Conservation (phyloP, 2,329 filamentous ascomycete genomes). For the Beauveria sp. region DNA sequence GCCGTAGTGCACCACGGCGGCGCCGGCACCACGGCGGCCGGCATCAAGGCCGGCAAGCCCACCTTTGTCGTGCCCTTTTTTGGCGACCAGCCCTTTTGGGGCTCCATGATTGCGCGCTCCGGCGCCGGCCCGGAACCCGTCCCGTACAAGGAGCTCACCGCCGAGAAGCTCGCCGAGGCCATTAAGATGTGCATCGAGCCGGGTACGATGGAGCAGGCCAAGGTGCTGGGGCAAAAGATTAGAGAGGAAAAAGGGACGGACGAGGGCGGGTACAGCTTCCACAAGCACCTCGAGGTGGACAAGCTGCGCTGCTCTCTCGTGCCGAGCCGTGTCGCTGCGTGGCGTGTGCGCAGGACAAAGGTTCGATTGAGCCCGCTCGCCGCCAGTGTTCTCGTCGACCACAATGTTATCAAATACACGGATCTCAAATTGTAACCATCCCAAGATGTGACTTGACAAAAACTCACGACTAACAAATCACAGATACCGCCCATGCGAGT, state of each 20-base stretch:
- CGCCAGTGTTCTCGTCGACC: conserved; percentile 58
- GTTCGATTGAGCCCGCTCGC: conserved; percentile 65
- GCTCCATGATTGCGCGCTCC: conserved; percentile 63
- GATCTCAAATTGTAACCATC: conserved; percentile 62
- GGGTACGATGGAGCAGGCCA: conserved; percentile 48
- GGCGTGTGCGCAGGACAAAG: conserved; percentile 63
- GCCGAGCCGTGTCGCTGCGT: conserved; percentile 62
- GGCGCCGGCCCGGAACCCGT: conserved; percentile 66
- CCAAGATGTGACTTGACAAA: not conserved
- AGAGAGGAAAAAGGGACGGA: conserved; percentile 57
- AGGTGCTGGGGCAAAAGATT: conserved; percentile 55
- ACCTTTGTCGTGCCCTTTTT: conserved; percentile 84
- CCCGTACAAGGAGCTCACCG: conserved; percentile 59
- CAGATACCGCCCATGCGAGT: conserved; percentile 51
- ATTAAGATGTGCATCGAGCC: conserved; percentile 54
- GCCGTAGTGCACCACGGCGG: conserved; percentile 83
- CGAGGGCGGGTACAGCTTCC: conserved; percentile 59
- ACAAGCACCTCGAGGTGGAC: conserved; percentile 60
- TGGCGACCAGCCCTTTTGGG: conserved; percentile 79
- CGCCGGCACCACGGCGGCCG: conserved; percentile 79
- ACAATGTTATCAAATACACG: conserved; percentile 56
- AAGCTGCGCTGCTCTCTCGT: conserved; percentile 62
- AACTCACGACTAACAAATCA: conserved; percentile 10
- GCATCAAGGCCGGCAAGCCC: conserved; percentile 71
- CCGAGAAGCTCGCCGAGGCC: conserved; percentile 56